These are phyloP conservation scores for Lactifluus echinatus DNA, from an alignment of 768 basidiomycete genomes.

Conservation along the genomic window DNA sequence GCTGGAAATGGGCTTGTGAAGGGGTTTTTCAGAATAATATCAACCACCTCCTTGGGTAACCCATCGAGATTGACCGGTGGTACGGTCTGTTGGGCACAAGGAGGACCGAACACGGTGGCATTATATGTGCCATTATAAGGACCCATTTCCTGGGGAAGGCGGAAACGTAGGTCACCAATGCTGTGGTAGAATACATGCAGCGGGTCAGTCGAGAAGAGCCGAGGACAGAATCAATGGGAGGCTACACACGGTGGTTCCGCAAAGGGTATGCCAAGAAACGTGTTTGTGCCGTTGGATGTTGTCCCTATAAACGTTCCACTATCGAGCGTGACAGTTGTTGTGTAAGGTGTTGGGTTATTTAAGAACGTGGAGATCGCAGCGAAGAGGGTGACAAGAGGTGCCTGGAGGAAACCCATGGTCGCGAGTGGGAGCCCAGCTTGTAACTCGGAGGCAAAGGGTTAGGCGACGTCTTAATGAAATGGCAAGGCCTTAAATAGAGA, in stretches of 20 bases:
- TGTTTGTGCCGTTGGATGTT: conserved; percentile 20
- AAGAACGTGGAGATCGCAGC: no score
- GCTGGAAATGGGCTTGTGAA: background rate
- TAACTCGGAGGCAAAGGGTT: no score
- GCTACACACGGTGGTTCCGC: conserved; percentile 31
- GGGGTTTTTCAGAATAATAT: background rate
- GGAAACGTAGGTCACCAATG: conserved; percentile 31
- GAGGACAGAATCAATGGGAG: background rate
- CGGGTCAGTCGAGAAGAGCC: background rate
- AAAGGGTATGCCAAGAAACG: conserved; percentile 36
- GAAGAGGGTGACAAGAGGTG: no score
- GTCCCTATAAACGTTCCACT: conserved; percentile 26
- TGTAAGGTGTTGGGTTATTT: no score
- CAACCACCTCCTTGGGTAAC: background rate
- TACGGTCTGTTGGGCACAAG: conserved; percentile 24
- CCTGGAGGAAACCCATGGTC: no score
- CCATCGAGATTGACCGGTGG: background rate
- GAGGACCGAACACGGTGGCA: conserved; percentile 18
- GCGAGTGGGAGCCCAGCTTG: no score
- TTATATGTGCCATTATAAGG: conserved; percentile 17
- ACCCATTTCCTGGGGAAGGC: conserved; percentile 22
- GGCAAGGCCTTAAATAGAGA: no score
- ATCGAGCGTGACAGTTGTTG: no score
- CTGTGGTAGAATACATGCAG: no score
- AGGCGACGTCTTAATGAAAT: no score